Conservation (phyloP, 441 rosid species). For the Capsella rubella region DNA sequence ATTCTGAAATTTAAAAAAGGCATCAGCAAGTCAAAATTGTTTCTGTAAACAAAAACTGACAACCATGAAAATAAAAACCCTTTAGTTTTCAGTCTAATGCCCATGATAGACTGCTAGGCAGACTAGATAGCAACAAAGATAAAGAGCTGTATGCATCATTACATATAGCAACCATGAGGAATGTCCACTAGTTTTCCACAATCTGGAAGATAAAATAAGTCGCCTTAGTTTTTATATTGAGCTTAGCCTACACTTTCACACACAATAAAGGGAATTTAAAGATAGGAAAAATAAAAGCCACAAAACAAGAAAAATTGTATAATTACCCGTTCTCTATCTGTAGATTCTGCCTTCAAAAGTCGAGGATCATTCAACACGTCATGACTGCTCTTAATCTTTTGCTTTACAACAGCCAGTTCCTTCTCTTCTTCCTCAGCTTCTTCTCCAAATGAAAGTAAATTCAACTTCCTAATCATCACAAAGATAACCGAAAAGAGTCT, state of each 20-base stretch:
- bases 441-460: conserved; percentile 93
- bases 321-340: conserved; percentile 61
- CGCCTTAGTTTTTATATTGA: neutral
- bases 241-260: conserved; percentile 27
- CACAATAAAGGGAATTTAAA: neutral
- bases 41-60: conserved; percentile 9
- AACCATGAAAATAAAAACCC: neutral
- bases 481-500: conserved; percentile 30
- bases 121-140: neutral
- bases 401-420: conserved; percentile 68
- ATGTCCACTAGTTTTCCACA: neutral
- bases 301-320: conserved; percentile 17
- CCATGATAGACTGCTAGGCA: neutral
- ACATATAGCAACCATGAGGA: conserved; percentile 27
- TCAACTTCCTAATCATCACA: conserved; percentile 71
- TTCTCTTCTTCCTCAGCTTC: conserved; percentile 98
- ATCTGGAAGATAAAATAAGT: conserved; percentile 10
- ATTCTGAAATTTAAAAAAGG: conserved; percentile 53
- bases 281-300: neutral
- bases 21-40: conserved; percentile 29
- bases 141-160: conserved; percentile 1
- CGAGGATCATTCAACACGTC: conserved; percentile 96
- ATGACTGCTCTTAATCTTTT: conserved; percentile 92
- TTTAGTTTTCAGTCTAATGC: neutral
- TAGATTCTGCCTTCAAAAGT: conserved; percentile 65